Base-by-base conservation (phyloP, 192 early-diverging fungal species). In the Coemansia reversa region DNA sequence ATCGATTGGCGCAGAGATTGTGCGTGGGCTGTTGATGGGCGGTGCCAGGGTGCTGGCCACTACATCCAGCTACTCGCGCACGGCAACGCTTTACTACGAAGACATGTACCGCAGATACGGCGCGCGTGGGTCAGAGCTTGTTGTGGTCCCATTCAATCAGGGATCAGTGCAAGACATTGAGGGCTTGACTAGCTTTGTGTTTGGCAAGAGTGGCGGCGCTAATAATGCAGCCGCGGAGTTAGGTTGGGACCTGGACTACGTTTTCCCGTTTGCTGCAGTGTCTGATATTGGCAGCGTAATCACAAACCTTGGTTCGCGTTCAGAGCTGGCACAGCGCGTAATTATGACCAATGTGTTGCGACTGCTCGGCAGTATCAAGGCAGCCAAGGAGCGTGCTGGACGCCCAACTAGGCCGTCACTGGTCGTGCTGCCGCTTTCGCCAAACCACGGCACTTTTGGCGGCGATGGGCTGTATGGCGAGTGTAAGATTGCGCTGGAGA, bases 91-190 rank as follows among this genome's bases (percentile, higher is more conserved):
- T 77, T 93, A 89, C 79, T 97, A 89, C 86, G 90, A 92, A 60
- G 74, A 83, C 48, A 90, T 95, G 66, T 97, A 92, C 83, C 88
- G 92, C 63, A 78, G 75, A 16, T 85, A 90, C 75, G 95, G 95
- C 22, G 89, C 93, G 50, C 88, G 89, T 72, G 92, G 90, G 35
- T 90, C 90, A 3, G 81, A 86, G 33, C 82, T 97, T 56, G 84
- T 95, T 48, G 87, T 97, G 19, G 93, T 95, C 24, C 93, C 94
- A 4, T 97, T 97, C 84, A 95, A 97, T 72, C 90, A 88, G 61
- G 92, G 87, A 55, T 94, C 93, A 4, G 83, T 85, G 69, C 85
- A 88, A 62, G 94, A 97, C 74, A 85, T 88, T 24, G 73, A 84
- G 55, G 70, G 85, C 29, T 74, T 97, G 22, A 80, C 95, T 55